Evolutionary conservation across 495 filamentous ascomycete species (phyloP).

Genomic region (Hapsidospora chrysogenum): DNA sequence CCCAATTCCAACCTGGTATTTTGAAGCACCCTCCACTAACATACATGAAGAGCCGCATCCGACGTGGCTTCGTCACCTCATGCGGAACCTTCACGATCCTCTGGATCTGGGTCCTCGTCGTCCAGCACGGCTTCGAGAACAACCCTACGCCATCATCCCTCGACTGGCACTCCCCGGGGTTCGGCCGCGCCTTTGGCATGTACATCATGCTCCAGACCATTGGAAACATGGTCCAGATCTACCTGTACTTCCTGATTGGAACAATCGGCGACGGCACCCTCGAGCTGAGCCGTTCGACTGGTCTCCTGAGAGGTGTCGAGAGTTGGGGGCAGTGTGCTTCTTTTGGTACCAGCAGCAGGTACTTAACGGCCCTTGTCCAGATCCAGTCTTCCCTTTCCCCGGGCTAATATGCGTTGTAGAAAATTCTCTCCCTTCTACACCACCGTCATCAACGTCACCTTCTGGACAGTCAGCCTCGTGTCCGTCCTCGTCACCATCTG

Average conservation of each 20-base stretch:
- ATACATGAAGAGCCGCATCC: slow-evolving; percentile 22
- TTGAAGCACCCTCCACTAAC: too few species aligned
- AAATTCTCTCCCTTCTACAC: too few species aligned
- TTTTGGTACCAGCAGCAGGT: slow-evolving; percentile 13
- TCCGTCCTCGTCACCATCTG: too few species aligned
- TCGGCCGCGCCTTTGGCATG: slow-evolving; percentile 27
- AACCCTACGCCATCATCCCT: slow-evolving; percentile 22
- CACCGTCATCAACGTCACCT: too few species aligned
- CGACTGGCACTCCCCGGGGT: slow-evolving; percentile 27
- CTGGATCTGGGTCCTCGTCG: slow-evolving; percentile 32
- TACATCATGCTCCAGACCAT: slow-evolving; percentile 27
- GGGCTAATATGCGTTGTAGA: too few species aligned
- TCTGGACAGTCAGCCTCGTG: too few species aligned
- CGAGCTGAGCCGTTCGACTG: slow-evolving; percentile 12
- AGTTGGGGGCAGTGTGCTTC: slow-evolving; percentile 6
- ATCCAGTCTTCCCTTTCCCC: too few species aligned
- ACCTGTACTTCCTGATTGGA: slow-evolving; percentile 12
- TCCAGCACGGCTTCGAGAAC: slow-evolving; percentile 29
- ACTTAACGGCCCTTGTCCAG: too few species aligned
- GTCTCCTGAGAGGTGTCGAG: slow-evolving; percentile 14
- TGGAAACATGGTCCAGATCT: slow-evolving; percentile 30
- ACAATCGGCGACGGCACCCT: slow-evolving; percentile 13
- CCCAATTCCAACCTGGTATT: too few species aligned
- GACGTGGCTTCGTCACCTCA: slow-evolving; percentile 24
- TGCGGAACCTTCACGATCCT: slow-evolving; percentile 22